Conservation (phyloP, 2,329 filamentous ascomycete genomes). For the Clonostachys solani region DNA sequence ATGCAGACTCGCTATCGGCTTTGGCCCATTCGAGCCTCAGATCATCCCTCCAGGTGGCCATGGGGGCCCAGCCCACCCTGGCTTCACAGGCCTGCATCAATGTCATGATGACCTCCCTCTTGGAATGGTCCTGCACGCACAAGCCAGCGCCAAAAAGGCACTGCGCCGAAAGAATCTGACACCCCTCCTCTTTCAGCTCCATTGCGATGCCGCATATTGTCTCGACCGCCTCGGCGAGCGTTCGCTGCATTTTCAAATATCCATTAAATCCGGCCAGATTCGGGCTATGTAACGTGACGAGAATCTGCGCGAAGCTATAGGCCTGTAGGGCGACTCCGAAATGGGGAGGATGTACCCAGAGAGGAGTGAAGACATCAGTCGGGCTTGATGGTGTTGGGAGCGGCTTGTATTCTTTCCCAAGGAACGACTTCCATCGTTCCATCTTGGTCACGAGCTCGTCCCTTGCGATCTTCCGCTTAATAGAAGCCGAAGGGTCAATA, state of each 20-base stretch:
- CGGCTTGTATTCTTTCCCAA: conserved; percentile 30
- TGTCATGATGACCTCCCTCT: conserved; percentile 26
- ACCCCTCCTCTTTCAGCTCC: conserved; percentile 32
- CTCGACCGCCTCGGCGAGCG: conserved; percentile 11
- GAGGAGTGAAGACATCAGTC: conserved; percentile 30
- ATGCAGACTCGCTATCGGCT: conserved; percentile 6
- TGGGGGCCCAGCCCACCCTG: conserved; percentile 31
- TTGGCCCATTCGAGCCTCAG: conserved; percentile 20
- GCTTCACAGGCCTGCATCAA: conserved; percentile 27
- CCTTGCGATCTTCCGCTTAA: conserved; percentile 9
- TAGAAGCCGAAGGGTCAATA: conserved; percentile 1
- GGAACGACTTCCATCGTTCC: conserved; percentile 21
- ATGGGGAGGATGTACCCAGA: conserved; percentile 44
- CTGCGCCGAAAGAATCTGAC: conserved; percentile 35
- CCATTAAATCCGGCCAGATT: conserved; percentile 28
- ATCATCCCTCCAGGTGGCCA: conserved; percentile 23
- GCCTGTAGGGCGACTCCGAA: conserved; percentile 45
- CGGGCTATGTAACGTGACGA: conserved; percentile 26
- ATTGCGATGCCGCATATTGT: conserved; percentile 44
- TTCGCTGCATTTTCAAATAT: conserved; percentile 26
- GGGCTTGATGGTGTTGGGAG: conserved; percentile 22
- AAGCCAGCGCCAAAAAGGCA: conserved; percentile 36
- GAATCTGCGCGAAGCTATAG: conserved; percentile 45
- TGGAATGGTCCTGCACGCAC: conserved; percentile 27
- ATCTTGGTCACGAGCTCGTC: conserved; percentile 10